Evolutionary conservation across 257 asterid species (phyloP).

Genomic region (Ballota nigra): DNA sequence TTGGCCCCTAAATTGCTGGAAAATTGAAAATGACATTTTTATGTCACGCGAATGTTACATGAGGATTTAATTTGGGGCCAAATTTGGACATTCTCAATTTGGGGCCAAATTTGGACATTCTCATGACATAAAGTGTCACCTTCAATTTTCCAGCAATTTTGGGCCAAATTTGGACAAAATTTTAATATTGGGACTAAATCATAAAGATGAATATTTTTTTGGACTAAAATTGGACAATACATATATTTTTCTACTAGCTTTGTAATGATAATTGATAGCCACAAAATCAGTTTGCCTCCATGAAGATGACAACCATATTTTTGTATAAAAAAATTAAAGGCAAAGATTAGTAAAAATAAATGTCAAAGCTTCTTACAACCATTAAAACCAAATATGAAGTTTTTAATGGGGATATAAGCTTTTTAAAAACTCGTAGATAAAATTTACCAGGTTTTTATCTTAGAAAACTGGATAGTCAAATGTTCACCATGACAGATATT

Average conservation of each 20-base stretch:
- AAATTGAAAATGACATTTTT: background rate
- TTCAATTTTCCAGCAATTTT: background rate
- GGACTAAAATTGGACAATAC: background rate
- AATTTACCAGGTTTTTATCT: background rate
- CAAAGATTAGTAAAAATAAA: background rate
- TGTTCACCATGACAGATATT: too few relatives aligned
- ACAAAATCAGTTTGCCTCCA: background rate
- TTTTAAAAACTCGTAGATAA: background rate
- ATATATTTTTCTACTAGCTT: too few relatives aligned
- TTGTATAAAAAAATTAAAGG: background rate
- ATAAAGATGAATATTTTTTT: background rate
- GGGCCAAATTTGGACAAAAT: background rate
- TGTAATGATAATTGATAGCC: background rate
- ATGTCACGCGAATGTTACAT: background rate
- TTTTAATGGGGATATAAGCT: background rate
- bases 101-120: background rate
- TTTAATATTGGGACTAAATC: background rate
- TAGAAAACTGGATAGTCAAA: too few relatives aligned
- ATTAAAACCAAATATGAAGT: background rate
- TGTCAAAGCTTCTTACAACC: background rate
- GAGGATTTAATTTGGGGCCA: background rate
- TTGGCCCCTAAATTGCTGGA: background rate
- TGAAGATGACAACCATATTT: background rate
- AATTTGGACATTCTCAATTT: too few relatives aligned
- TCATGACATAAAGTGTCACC: background rate